These are phyloP conservation scores for Terfezia boudieri DNA, from an alignment of 495 filamentous ascomycete genomes.

Conservation along the genomic window DNA sequence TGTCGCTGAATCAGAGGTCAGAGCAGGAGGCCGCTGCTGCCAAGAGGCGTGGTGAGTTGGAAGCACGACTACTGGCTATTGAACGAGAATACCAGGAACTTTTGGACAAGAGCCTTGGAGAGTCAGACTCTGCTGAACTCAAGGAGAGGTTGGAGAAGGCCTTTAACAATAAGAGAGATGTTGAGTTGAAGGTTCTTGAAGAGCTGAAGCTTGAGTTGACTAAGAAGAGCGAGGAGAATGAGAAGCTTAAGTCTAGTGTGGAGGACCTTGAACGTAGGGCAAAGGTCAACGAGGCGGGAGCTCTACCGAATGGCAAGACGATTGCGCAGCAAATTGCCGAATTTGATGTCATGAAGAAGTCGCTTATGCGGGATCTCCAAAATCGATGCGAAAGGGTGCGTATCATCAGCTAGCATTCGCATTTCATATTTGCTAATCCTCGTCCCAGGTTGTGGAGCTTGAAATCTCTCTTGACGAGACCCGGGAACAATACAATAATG, in stretches of 20 bases:
- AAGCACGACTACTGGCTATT: slow-evolving; percentile 44
- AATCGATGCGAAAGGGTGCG: slow-evolving; percentile 77
- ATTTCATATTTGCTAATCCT: no score
- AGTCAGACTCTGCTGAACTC: slow-evolving; percentile 61
- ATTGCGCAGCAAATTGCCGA: slow-evolving; percentile 92
- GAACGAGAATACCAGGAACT: slow-evolving; percentile 65
- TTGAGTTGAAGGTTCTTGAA: slow-evolving; percentile 42
- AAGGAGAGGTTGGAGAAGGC: slow-evolving; percentile 55
- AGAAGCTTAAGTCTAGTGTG: slow-evolving; percentile 45
- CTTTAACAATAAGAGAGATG: slow-evolving; percentile 48
- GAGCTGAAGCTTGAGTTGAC: slow-evolving; percentile 50
- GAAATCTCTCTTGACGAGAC: slow-evolving; percentile 94
- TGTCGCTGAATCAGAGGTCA: slow-evolving; percentile 46
- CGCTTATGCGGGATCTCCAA: slow-evolving; percentile 91
- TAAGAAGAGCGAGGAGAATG: slow-evolving; percentile 53
- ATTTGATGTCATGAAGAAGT: slow-evolving; percentile 99
- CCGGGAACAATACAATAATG: slow-evolving; percentile 95
- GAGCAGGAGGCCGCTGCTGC: slow-evolving; percentile 39
- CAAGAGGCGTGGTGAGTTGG: slow-evolving; percentile 46
- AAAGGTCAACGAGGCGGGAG: slow-evolving; percentile 32
- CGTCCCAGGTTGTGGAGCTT: slow-evolving; percentile 53
- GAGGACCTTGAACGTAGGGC: slow-evolving; percentile 54
- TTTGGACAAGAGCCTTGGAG: slow-evolving; percentile 54
- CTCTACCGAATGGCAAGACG: slow-evolving; percentile 62
- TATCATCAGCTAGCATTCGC: neutral